Conservation (phyloP, 1,284 basidiomycete species). For the Rhodotorula sp. region DNA sequence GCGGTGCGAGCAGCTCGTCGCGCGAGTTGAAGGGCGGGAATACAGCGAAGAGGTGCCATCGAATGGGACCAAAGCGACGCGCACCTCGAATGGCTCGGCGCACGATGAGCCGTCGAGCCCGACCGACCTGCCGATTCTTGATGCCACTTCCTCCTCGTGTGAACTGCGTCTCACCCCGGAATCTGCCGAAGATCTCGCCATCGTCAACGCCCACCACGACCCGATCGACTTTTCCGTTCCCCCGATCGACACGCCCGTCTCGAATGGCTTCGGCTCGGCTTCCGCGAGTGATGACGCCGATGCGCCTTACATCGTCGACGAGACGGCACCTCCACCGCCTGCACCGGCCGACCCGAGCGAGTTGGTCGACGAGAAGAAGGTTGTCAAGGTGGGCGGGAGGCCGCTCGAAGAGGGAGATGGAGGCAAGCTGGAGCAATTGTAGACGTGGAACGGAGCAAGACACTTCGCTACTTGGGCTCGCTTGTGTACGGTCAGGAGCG, state of each 20-base stretch:
- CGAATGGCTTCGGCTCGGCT: not conserved
- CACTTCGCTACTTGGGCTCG: too few relatives aligned
- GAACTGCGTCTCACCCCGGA: too few relatives aligned
- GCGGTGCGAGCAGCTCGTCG: slow-evolving; percentile 28
- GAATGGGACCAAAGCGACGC: not conserved
- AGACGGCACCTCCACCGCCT: slow-evolving; percentile 14
- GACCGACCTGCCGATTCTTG: slow-evolving; percentile 8
- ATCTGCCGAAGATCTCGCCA: not conserved
- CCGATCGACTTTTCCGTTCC: not conserved
- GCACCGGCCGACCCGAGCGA: not conserved
- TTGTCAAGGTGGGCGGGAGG: too few relatives aligned
- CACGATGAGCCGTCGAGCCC: not conserved
- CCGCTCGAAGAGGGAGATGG: too few relatives aligned
- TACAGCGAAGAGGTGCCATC: not conserved
- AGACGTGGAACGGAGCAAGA: too few relatives aligned
- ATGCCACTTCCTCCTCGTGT: not conserved
- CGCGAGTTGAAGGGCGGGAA: slow-evolving; percentile 30
- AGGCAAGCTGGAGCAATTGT: too few relatives aligned
- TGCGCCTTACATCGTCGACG: slow-evolving; percentile 19
- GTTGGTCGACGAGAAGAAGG: too few relatives aligned
- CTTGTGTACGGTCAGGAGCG: too few relatives aligned
- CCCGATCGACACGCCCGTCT: not conserved
- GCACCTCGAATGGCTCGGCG: not conserved
- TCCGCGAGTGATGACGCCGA: not conserved
- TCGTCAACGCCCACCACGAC: not conserved